These are phyloP conservation scores for Patellifolia procumbens DNA, from an alignment of 179 eudicot genomes.

Conservation along the genomic window DNA sequence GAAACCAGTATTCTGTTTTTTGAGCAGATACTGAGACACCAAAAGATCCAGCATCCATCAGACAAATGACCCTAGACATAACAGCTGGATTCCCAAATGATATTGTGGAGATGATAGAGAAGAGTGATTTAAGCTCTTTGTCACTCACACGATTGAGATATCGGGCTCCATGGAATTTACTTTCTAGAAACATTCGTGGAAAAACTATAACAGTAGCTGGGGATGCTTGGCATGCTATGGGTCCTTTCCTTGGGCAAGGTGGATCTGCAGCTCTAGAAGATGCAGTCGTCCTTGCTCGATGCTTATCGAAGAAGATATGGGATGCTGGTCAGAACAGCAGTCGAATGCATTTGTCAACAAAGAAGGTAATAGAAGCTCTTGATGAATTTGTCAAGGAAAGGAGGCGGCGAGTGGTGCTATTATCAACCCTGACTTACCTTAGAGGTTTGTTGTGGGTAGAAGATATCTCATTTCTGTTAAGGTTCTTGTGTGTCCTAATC, in stretches of 20 bases:
- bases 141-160: constrained; percentile 46
- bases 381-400: constrained; percentile 56
- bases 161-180: constrained; percentile 59
- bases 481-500: constrained; percentile 27
- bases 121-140: constrained; percentile 34
- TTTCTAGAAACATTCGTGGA: constrained; percentile 36
- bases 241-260: constrained; percentile 74
- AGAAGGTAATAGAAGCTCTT: constrained; percentile 37
- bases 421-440: constrained; percentile 50
- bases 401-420: constrained; percentile 42
- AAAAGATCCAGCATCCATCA: constrained; percentile 39
- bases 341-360: constrained; percentile 12
- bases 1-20: not conserved
- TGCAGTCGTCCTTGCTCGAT: constrained; percentile 61
- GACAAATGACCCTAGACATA: constrained; percentile 25
- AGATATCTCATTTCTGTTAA: constrained; percentile 19
- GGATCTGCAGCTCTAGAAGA: constrained; percentile 72
- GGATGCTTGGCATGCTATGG: constrained; percentile 78
- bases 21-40: constrained; percentile 35
- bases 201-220: constrained; percentile 58
- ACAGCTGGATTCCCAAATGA: constrained; percentile 35
- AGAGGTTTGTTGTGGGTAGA: constrained; percentile 36
- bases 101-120: constrained; percentile 36
- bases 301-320: constrained; percentile 36
- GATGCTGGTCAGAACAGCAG: not conserved